These are phyloP conservation scores for Bryoerythrophyllum caledonicum DNA, from an alignment of 225 moss, liverwort and hornwort genomes.

Conservation along the genomic window DNA sequence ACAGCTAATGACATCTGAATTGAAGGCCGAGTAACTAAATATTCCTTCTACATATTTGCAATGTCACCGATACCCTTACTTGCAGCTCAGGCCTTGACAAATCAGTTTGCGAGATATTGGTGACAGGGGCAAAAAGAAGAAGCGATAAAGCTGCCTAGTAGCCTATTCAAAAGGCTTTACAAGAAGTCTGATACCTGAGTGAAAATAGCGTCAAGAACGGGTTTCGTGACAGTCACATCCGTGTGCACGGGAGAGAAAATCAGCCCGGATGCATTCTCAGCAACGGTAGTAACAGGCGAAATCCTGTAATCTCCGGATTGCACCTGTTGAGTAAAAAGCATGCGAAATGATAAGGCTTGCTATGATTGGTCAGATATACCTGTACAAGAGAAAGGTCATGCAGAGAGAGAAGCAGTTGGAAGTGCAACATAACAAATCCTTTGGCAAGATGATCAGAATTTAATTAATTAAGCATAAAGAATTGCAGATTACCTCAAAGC, in stretches of 20 bases:
- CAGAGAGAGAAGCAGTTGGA: not conserved
- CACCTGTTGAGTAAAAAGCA: constrained; percentile 28
- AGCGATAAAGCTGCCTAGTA: not conserved
- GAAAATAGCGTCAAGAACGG: constrained; percentile 62
- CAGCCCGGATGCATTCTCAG: constrained; percentile 64
- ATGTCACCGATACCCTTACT: not conserved
- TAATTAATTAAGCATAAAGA: not conserved
- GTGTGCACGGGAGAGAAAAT: constrained; percentile 66
- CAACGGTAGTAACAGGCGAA: constrained; percentile 58
- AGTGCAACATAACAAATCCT: constrained; percentile 1
- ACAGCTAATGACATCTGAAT: not conserved
- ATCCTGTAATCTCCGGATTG: constrained; percentile 70
- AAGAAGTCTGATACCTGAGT: constrained; percentile 50
- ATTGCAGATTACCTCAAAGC: constrained; percentile 53
- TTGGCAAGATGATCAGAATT: not conserved
- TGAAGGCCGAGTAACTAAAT: not conserved
- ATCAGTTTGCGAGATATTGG: not conserved
- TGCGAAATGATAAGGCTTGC: not conserved
- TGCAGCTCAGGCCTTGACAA: not conserved
- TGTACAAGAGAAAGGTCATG: not conserved
- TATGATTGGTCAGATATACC: not conserved
- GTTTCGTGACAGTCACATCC: constrained; percentile 63
- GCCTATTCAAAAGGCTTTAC: not conserved
- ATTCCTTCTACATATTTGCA: not conserved
- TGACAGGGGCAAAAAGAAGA: not conserved